phyloP scores from a whole-genome alignment of 2,329 filamentous ascomycete species.

The Beauveria sp. region DNA sequence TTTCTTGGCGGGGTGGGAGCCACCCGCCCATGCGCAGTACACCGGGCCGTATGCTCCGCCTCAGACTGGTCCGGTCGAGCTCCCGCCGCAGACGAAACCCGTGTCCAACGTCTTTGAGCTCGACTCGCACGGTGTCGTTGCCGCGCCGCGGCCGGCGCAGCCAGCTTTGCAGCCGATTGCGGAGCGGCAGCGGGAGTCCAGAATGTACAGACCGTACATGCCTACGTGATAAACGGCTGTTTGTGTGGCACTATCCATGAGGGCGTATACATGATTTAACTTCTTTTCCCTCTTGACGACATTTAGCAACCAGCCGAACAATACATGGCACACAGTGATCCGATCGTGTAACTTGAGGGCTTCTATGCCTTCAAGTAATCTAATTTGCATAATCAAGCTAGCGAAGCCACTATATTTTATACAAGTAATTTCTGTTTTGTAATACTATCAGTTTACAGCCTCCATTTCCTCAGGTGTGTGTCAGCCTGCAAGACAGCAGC shows the following conservation, averaged over 20 bases:
- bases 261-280: neutral
- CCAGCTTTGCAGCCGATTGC: neutral
- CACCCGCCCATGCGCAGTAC: neutral
- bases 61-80: neutral
- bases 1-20: neutral
- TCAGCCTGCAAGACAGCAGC: too few relatives aligned
- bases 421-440: neutral
- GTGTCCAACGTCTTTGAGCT: slow-evolving; percentile 3
- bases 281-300: neutral
- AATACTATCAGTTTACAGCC: too few relatives aligned
- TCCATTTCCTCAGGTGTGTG: too few relatives aligned
- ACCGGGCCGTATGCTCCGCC: slow-evolving; percentile 5
- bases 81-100: neutral
- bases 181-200: neutral
- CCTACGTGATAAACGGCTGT: neutral
- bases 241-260: too few relatives aligned
- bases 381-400: neutral
- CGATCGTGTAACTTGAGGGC: neutral
- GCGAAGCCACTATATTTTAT: neutral
- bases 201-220: slow-evolving; percentile 2
- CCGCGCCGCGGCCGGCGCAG: neutral
- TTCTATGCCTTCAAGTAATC: neutral
- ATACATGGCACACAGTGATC: neutral
- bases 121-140: neutral
- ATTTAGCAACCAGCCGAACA: neutral